Evolutionary conservation across 306 rosid species (phyloP), one percentile per base, ranked within the genome.

Genomic region (Rosa multiflora): DNA sequence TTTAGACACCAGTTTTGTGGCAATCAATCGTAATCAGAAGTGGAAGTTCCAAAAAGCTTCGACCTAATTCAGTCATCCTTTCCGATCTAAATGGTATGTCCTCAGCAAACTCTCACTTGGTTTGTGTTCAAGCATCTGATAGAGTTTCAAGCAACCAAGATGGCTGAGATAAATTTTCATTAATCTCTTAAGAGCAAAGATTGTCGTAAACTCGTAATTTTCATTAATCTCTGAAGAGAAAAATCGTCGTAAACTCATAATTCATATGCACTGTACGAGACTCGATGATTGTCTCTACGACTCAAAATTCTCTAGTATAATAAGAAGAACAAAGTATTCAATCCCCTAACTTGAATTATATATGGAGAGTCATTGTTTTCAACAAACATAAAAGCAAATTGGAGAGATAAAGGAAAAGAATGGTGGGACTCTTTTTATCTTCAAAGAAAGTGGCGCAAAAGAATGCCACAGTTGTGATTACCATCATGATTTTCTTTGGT

Each of bases 401-500:
- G 74, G 56, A 63, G 70, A 18, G 70, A 68, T 62, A 46, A 23
- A 4, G 12, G 39, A 49, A 76, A 74, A 56, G 18, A 56, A 73
- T 17, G 79, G 76, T 78, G 74, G 82, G 82, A 23, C 46, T 17
- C 52, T 37, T 32, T 66, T 23, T 9, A 32, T 72, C 53, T 56
- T 64, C 55, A 82, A 82, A 82, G 15, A 46, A 10, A 72, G 81
- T 46, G 75, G 70, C 62, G 67, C 66, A 64, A 67, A 51, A 73
- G 48, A 51, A 53, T 64, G 70, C 66, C 67, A 64, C 67, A 78
- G 76, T 74, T 56, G 66, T 56, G 66, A 82, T 82, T 67, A 68
- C 69, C 64, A 49, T 64, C 40, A 78, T 78, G 79, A 64, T 76
- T 53, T 76, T 72, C 52, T 72, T 70, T 32, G 51, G 55, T 53